Evolutionary conservation across 164 flowering plant species (phyloP), one percentile per base, ranked within the genome.

Genomic region (Annona cherimola): DNA sequence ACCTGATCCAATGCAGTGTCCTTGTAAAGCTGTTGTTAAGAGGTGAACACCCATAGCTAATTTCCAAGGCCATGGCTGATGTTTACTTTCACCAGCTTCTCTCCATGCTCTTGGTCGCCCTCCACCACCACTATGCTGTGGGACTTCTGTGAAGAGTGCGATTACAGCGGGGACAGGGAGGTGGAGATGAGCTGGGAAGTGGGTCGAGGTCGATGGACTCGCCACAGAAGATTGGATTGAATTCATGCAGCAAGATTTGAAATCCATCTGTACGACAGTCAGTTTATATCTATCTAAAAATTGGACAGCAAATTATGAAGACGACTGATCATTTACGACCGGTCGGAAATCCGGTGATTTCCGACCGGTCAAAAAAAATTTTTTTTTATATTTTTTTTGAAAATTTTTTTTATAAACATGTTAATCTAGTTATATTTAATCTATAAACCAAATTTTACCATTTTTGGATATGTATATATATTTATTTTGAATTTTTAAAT

Each of bases 1-100:
- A 78, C 65, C 83, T 78, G 42, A 72, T 80, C 59, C 83, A 78
- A 7, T 79, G 86, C 14, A 89, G 35, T 26, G 70, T 46, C 19
- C 67, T 85, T 4, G 65, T 78, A 26, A 87, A 76, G 20, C 81
- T 85, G 2, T 42, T 81, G 63, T 95, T 95, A 77, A 81, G 67
- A 55, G 99, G 99, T 76, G 89, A 94, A 95, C 73, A 80, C 88
- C 99, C 98, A 0, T 77, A 84, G 2, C 86, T 91, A 1, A 74
- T 88, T 40, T 81, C 86, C 0, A 98, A 91, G 63, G 98, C 96
- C 1, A 93, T 91, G 18, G 98, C 72, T 93, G 4, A 70, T 88
- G 40, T 93, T 95, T 73, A 91, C 87, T n/a, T 93, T 95, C 74
- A 71, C 81, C 5, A 76, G 61, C 86, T 14, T 81, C 90, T 50